Percentiles rank a stretch among this genome's conserved stretches.
Evolutionary conservation across 768 basidiomycete genomes (phyloP).

Genomic region (Leccinum ochraceum): DNA sequence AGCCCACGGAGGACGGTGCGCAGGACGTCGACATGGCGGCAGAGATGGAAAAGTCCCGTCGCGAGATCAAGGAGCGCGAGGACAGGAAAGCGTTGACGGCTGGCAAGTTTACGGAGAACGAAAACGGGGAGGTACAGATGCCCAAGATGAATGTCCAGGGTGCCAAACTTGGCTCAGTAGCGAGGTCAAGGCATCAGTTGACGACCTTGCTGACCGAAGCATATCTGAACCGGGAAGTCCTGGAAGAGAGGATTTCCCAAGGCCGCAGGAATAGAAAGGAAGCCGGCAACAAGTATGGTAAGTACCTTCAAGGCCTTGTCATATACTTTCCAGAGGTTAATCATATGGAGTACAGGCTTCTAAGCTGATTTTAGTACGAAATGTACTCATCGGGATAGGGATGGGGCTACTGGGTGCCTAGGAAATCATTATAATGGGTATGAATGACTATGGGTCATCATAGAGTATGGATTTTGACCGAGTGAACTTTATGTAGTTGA

Average conservation of each 20-base stretch:
- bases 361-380: slow-evolving; percentile 9
- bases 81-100: slow-evolving; percentile 73
- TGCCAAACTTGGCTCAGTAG: slow-evolving; percentile 68
- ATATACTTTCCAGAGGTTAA: neutral
- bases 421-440: neutral
- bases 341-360: slow-evolving; percentile 21
- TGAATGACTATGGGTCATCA: neutral
- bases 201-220: slow-evolving; percentile 81
- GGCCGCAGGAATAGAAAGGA: slow-evolving; percentile 83
- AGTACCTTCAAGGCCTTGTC: slow-evolving; percentile 18
- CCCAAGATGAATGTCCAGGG: slow-evolving; percentile 88
- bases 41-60: slow-evolving; percentile 79
- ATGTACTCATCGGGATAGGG: neutral
- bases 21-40: slow-evolving; percentile 63
- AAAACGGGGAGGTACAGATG: slow-evolving; percentile 48
- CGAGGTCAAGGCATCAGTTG: slow-evolving; percentile 74
- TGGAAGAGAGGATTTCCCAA: slow-evolving; percentile 85
- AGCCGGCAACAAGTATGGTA: slow-evolving; percentile 91
- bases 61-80: slow-evolving; percentile 73
- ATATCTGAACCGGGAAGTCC: slow-evolving; percentile 75
- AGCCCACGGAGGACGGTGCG: slow-evolving; percentile 42
- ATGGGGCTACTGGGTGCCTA: no score
- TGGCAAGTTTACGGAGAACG: slow-evolving; percentile 43
- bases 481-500: neutral
- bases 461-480: neutral